phyloP scores from a whole-genome alignment of 208 protist species.

The Wallacemonas sp. region DNA sequence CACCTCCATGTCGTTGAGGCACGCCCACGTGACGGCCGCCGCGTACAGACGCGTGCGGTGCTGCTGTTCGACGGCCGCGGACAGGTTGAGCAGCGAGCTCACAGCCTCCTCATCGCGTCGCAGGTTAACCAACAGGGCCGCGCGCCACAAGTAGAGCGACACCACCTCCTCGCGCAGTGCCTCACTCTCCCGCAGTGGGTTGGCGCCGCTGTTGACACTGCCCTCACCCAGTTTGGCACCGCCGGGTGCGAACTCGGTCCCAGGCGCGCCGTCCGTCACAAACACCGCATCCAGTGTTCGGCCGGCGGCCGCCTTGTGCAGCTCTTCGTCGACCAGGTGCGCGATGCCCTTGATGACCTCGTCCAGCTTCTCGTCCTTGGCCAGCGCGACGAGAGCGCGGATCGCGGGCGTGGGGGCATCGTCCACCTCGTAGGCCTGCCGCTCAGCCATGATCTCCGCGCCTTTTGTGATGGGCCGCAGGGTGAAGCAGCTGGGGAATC shows the following conservation, averaged over 20 bases:
- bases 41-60: conserved; percentile 49
- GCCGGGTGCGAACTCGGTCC: conserved; percentile 32
- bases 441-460: conserved; percentile 64
- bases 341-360: conserved; percentile 60
- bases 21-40: conserved; percentile 69
- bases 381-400: conserved; percentile 45
- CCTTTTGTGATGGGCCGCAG: conserved; percentile 79
- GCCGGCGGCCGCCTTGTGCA: conserved; percentile 36
- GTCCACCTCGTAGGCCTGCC: conserved; percentile 61
- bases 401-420: conserved; percentile 53
- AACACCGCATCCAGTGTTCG: conserved; percentile 32
- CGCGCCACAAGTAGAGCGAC: conserved; percentile 74
- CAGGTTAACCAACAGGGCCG: conserved; percentile 77
- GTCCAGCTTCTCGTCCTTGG: conserved; percentile 47
- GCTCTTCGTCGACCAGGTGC: conserved; percentile 33
- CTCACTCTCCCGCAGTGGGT: conserved; percentile 51
- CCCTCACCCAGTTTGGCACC: conserved; percentile 35
- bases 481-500: conserved; percentile 73
- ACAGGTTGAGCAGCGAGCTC: conserved; percentile 67
- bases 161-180: conserved; percentile 56
- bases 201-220: conserved; percentile 40
- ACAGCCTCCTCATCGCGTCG: conserved; percentile 70
- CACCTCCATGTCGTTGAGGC: conserved; percentile 83
- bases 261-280: conserved; percentile 20
- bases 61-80: conserved; percentile 34